Base-by-base conservation (phyloP, 169 alveolate genomes). In the Plasmodium adleri region DNA sequence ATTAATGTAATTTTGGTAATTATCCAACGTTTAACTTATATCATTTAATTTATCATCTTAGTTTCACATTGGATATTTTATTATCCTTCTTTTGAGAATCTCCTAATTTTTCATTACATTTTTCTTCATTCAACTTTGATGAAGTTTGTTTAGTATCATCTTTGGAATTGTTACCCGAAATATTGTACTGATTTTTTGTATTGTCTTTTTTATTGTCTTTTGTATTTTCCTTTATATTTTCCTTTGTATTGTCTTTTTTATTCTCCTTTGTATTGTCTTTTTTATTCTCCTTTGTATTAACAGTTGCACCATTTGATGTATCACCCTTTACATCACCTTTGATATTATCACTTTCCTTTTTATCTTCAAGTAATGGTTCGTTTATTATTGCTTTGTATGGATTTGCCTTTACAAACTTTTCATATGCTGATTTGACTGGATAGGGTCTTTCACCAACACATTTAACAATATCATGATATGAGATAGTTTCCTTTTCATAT, bases 391-490 rank as follows among this genome's bases (percentile, higher is more conserved):
- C 24, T 43, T 70, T 86, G 72, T 86, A 74, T 22, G 92, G 92
- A 26, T 86, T 86, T 24, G 92, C 92, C 22, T 86, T 73, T 1
- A 94, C 91, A 85, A 78, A 94, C 70, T 94, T 94, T 26, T 88
- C 91, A 43, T 88, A 89, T 58, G 63, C 73, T n/a, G 93, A 94
- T 47, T 92, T 89, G 17, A 93, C 72, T 3, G 95, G 96, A 85
- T 74, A 92, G 20, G 96, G 97, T 3, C 97, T 68, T 68, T 88
- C 95, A 10, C 98, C 98, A 17, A 96, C 93, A 62, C 97, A 95
- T 67, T 94, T 92, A 32, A 92, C 95, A 12, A 96, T 94, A 72
- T 96, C 98, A 49, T 93, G 91, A 90, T 93, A 93, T 12, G 96
- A 93, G 17, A 96, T 74, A 32, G 97, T 95, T 54, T 96, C 98